Base-by-base conservation (phyloP, 1,284 basidiomycete genomes). In the Phylloporus gajari region DNA sequence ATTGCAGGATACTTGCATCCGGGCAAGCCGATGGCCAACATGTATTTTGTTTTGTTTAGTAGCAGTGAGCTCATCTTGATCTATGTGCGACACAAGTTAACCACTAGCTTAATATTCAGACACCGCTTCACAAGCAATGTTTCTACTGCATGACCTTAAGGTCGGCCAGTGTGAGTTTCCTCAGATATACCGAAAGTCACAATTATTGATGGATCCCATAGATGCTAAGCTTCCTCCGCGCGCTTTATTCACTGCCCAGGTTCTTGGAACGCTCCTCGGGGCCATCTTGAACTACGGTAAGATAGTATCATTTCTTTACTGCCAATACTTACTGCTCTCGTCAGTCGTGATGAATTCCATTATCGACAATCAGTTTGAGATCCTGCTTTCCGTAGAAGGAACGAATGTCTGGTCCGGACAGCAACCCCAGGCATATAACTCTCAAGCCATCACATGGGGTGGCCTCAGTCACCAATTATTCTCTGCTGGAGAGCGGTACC, bases 171-270 rank as follows among this genome's bases (percentile, higher is more conserved):
- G 87, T 86, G 63, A 3, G 60, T 67, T 27, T 48, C 62, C 19
- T 25, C 3, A 12, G 15, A 5, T 25, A 56, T 46, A 6, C 11
- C 25, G 77, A 48, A 81, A 32, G 30, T 30, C 25, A 23, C 7
- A 25, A 53, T 3, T 5, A 25, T 30, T 53, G 4, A 76, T 68
- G 23, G 12, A n/a, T 66, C 3, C 40, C 59, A 9, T n/a, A 84
- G 82, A 90, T 81, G 89, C 89, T 71, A 94, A 94, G 84, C 84
- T 94, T 27, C 89, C 91, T 32, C 93, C 93, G 15, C 85, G 89
- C 58, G 86, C 89, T 19, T 88, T 91, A 2, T 92, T 93, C 78
- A 83, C 85, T 17, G 89, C 90, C 53, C 93, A 94, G 80, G 83
- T 91, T 35, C 77, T 86, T 3, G 86, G 86, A 30, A 88, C 87